Percentiles rank a stretch among this genome's conserved stretches.
phyloP scores from a whole-genome alignment of 164 flowering plant species.

The Saururus chinensis region DNA sequence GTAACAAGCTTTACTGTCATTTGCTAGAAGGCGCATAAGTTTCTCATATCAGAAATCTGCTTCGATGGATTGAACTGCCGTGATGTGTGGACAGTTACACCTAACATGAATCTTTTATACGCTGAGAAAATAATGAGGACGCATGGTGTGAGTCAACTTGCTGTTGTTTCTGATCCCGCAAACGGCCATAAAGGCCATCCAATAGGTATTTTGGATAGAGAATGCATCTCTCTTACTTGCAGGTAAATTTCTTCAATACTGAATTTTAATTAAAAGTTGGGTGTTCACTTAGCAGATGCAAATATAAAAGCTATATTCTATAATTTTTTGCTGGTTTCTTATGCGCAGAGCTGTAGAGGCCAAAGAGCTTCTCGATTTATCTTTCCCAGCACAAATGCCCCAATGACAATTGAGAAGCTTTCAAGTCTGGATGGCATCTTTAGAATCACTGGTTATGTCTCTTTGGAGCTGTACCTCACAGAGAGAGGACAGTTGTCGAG shows the following conservation, averaged over 20 bases:
- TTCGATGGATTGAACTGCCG: slow-evolving; percentile 29
- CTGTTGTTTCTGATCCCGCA: slow-evolving; percentile 45
- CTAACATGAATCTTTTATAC: slow-evolving; percentile 50
- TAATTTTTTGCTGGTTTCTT: too few relatives aligned
- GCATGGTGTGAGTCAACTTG: slow-evolving; percentile 47
- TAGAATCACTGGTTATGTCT: too few relatives aligned
- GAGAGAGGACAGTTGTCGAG: too few relatives aligned
- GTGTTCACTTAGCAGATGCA: not conserved
- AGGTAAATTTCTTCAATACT: slow-evolving; percentile 24
- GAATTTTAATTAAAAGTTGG: too few relatives aligned
- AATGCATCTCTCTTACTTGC: slow-evolving; percentile 63
- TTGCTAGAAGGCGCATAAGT: slow-evolving; percentile 20
- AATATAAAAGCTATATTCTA: not conserved
- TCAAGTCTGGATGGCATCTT: too few relatives aligned
- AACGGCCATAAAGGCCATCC: slow-evolving; percentile 20
- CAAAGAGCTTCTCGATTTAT: not conserved
- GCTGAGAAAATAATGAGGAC: slow-evolving; percentile 45
- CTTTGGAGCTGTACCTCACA: too few relatives aligned
- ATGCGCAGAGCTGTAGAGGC: not conserved
- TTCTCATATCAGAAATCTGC: slow-evolving; percentile 51
- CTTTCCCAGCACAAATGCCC: too few relatives aligned
- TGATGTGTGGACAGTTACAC: slow-evolving; percentile 44
- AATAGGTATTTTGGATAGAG: slow-evolving; percentile 65
- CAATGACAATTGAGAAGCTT: too few relatives aligned
- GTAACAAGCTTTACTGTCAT: not conserved